Evolutionary conservation across 2,329 filamentous ascomycete species (phyloP).

Genomic region (Talaromyces islandicus): DNA sequence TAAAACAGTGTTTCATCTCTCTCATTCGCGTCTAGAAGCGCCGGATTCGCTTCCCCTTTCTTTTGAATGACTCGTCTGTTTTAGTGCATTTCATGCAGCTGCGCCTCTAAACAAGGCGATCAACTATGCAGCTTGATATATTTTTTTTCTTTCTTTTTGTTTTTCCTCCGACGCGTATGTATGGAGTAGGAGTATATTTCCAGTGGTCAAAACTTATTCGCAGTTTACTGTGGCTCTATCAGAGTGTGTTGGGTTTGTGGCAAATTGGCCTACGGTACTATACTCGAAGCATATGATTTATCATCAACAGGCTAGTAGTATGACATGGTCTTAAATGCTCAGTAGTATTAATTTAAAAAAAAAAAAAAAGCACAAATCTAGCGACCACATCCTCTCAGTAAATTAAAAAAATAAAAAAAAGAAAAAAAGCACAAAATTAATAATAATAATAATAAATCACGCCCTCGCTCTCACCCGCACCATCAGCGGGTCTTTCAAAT

Average conservation of each 20-base stretch:
- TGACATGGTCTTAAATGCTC: neutral
- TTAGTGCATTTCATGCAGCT: neutral
- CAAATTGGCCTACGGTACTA: neutral
- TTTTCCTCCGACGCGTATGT: no score
- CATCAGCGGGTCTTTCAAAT: slow-evolving; percentile 2
- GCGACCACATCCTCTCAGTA: neutral
- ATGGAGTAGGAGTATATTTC: neutral
- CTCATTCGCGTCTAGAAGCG: neutral
- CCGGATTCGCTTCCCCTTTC: neutral
- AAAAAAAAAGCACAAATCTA: neutral
- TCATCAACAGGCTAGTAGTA: no score
- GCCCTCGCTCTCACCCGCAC: neutral
- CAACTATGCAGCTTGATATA: neutral
- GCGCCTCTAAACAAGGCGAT: neutral
- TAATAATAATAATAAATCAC: no score
- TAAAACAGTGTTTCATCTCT: neutral
- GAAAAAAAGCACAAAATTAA: no score
- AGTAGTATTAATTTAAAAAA: no score
- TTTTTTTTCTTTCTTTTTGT: neutral
- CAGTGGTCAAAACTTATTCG: neutral
- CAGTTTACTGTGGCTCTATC: neutral
- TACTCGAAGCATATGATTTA: neutral
- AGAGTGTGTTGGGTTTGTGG: neutral
- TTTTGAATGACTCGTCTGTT: neutral
- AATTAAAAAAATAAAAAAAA: neutral